These are phyloP conservation scores for Bothriochloa decipiens DNA, from an alignment of 176 grass and related monocot species.

Conservation along the genomic window DNA sequence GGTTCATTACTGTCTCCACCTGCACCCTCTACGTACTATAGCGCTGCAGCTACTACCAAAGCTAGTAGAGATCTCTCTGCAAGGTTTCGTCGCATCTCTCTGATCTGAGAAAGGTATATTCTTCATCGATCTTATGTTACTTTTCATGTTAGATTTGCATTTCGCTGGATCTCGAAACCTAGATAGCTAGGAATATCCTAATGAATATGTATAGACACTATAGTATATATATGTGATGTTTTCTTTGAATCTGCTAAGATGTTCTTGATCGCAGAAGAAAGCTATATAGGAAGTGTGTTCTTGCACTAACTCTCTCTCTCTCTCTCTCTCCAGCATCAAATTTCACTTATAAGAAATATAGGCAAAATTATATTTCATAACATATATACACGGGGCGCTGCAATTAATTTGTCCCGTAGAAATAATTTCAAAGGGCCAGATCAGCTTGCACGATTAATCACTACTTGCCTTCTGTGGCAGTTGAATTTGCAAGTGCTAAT, in stretches of 20 bases:
- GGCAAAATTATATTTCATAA: too few species aligned
- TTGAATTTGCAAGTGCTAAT: background rate
- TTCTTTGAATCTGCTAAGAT: background rate
- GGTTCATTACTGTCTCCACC: constrained; percentile 39
- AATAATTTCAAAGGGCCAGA: background rate
- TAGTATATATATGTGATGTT: background rate
- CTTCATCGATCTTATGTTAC: background rate
- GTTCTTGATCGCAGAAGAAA: background rate
- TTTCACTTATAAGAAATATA: too few species aligned
- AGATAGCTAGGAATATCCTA: background rate
- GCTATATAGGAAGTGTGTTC: background rate
- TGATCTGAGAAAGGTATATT: constrained; percentile 38
- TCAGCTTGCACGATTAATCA: background rate
- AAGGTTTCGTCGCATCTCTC: constrained; percentile 36
- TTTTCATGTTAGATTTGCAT: constrained; percentile 8
- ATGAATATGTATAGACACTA: background rate
- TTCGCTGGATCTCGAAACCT: background rate
- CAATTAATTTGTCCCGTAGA: background rate
- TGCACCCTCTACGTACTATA: constrained; percentile 23
- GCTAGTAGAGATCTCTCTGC: constrained; percentile 42
- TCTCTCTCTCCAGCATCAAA: background rate
- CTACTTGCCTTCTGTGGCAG: background rate
- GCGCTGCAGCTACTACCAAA: background rate
- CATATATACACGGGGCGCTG: background rate
- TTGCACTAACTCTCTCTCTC: background rate